Conservation (phyloP, 306 rosid genomes). For the Luffa acutangula region DNA sequence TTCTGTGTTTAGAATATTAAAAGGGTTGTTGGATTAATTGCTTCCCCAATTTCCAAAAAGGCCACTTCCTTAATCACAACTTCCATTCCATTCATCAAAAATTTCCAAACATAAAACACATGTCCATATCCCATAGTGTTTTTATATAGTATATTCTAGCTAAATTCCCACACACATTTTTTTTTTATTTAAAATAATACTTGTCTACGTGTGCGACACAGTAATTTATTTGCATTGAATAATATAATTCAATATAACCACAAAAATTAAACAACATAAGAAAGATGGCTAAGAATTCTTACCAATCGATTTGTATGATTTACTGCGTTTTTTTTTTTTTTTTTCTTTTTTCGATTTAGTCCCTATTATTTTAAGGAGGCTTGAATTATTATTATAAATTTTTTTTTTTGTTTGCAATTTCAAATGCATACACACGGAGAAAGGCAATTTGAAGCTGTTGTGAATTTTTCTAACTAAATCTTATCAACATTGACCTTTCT, state of each 20-base stretch:
- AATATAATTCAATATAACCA: neutral
- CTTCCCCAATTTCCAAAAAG: neutral
- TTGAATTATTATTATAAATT: too few species aligned
- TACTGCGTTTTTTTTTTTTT: too few species aligned
- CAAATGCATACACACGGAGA: neutral
- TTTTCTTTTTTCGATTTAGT: too few species aligned
- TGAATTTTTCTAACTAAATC: neutral
- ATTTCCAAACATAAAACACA: too few species aligned
- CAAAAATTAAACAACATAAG: neutral
- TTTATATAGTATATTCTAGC: too few species aligned
- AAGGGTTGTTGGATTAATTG: neutral
- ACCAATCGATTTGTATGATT: neutral
- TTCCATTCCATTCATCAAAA: neutral
- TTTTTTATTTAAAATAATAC: too few species aligned
- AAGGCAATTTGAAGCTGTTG: neutral
- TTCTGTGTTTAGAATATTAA: neutral
- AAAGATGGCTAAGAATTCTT: neutral
- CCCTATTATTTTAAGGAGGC: neutral
- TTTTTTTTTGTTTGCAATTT: too few species aligned
- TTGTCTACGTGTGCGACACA: too few species aligned
- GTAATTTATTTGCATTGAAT: neutral
- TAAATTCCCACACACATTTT: too few species aligned
- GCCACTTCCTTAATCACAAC: neutral
- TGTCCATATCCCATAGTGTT: too few species aligned
- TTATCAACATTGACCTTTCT: neutral